Evolutionary conservation across 768 basidiomycete genomes (phyloP).

Genomic region (Macrolepiota albuminosa): DNA sequence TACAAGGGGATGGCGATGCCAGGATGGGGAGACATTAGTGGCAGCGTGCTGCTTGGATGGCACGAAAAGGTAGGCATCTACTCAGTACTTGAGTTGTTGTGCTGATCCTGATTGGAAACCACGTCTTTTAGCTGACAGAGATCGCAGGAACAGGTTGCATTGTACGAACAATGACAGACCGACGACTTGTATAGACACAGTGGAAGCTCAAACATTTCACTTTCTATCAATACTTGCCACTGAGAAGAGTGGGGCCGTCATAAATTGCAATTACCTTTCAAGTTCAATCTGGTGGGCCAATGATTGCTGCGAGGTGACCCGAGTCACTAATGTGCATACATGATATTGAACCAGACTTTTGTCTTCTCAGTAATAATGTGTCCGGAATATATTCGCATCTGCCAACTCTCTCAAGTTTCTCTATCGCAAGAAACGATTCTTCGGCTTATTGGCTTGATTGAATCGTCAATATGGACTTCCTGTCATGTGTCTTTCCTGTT

Average conservation of each 20-base stretch:
- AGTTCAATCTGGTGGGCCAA: not conserved
- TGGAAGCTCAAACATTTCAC: not conserved
- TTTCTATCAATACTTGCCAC: not conserved
- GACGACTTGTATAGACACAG: slow-evolving; percentile 40
- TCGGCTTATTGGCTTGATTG: not conserved
- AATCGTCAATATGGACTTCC: not conserved
- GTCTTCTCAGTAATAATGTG: not conserved
- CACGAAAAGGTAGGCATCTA: slow-evolving; percentile 78
- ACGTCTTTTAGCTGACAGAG: slow-evolving; percentile 70
- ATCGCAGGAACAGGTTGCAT: slow-evolving; percentile 93
- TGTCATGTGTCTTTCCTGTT: not conserved
- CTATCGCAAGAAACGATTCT: not conserved
- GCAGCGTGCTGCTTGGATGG: slow-evolving; percentile 75
- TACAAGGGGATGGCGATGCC: slow-evolving; percentile 92
- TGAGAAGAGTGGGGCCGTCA: not conserved
- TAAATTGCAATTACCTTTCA: not conserved
- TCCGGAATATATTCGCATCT: not conserved
- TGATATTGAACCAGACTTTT: not conserved
- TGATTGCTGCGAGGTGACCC: not conserved
- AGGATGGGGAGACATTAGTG: slow-evolving; percentile 56
- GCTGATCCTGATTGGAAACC: not conserved
- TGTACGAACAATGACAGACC: slow-evolving; percentile 71
- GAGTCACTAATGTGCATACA: not conserved
- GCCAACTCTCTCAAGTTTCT: not conserved
- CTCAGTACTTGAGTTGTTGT: slow-evolving; percentile 13